A percentile compares a stretch with the other conserved stretches of the same genome.
phyloP scores from a whole-genome alignment of 768 basidiomycete genomes.

The Candolleomyces eurysporus region DNA sequence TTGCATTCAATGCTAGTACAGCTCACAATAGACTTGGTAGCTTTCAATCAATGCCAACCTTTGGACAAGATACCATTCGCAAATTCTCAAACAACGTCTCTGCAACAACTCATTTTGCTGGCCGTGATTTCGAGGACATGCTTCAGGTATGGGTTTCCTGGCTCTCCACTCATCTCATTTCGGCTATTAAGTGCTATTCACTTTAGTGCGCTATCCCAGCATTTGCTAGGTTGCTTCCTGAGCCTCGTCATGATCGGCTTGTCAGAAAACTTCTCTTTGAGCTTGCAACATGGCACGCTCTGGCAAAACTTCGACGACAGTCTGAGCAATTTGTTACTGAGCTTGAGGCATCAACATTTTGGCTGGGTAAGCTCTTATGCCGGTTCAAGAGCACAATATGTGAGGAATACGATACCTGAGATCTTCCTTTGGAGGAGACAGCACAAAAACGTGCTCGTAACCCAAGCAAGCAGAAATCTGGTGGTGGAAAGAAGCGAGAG shows the following conservation, averaged over 20 bases:
- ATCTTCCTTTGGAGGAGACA: too few relatives aligned
- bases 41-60: slow-evolving; percentile 13
- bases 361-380: too few relatives aligned
- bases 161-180: neutral
- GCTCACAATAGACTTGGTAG: neutral
- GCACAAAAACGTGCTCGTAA: too few relatives aligned
- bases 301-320: slow-evolving; percentile 12
- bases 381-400: too few relatives aligned
- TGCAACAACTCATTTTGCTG: slow-evolving; percentile 24
- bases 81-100: slow-evolving; percentile 24
- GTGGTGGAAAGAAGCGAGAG: too few relatives aligned
- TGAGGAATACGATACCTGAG: too few relatives aligned
- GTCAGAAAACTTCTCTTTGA: slow-evolving; percentile 5
- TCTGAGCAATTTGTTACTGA: too few relatives aligned
- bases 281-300: slow-evolving; percentile 5
- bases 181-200: neutral
- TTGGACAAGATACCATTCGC: slow-evolving; percentile 21
- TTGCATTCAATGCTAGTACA: too few relatives aligned
- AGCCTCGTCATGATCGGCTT: neutral
- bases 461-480: too few relatives aligned
- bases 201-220: slow-evolving; percentile 10
- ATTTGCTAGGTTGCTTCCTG: slow-evolving; percentile 7
- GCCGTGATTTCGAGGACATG: slow-evolving; percentile 31
- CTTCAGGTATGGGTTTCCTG: slow-evolving; percentile 23
- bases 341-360: too few relatives aligned